Percentiles rank a stretch among this genome's conserved stretches.
Evolutionary conservation across 2,329 filamentous ascomycete species (phyloP).

Genomic region (Zymoseptoria brevis): DNA sequence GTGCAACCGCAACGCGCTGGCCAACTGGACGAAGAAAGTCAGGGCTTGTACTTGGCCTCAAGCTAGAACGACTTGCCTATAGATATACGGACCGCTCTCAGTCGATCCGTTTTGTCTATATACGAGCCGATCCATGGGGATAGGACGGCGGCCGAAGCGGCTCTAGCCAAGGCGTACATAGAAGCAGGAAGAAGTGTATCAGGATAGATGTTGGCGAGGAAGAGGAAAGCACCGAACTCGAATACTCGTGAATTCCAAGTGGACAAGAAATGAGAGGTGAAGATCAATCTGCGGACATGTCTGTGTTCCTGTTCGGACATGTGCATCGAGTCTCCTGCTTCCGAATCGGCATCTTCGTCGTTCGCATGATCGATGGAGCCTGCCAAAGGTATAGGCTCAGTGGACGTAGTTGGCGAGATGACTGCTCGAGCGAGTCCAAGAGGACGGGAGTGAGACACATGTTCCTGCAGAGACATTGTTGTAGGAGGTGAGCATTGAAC

Average conservation of each 20-base stretch:
- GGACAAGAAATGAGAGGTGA: slow-evolving; percentile 41
- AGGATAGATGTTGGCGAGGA: slow-evolving; percentile 39
- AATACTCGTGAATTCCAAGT: slow-evolving; percentile 44
- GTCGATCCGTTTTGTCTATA: slow-evolving; percentile 47
- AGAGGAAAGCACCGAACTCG: slow-evolving; percentile 45
- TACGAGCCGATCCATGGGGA: slow-evolving; percentile 51
- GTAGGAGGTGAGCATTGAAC: neutral
- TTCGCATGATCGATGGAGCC: neutral
- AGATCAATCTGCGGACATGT: slow-evolving; percentile 26
- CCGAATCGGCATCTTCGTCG: neutral
- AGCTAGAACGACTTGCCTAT: slow-evolving; percentile 25
- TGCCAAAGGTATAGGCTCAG: neutral
- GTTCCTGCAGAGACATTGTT: neutral
- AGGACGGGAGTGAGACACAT: neutral
- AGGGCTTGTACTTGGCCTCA: slow-evolving; percentile 1
- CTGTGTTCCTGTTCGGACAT: slow-evolving; percentile 1
- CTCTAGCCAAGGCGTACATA: slow-evolving; percentile 58
- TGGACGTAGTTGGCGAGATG: neutral
- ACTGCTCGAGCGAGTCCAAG: neutral
- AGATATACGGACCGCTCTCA: slow-evolving; percentile 33
- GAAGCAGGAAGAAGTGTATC: slow-evolving; percentile 58
- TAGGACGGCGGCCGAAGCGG: slow-evolving; percentile 50
- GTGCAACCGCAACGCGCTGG: slow-evolving; percentile 21
- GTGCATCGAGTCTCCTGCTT: neutral
- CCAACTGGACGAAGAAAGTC: slow-evolving; percentile 14